A percentile compares a stretch with the other conserved stretches of the same genome.
Conservation (phyloP, 2,329 filamentous ascomycete species). For the Botryotinia globosa region DNA sequence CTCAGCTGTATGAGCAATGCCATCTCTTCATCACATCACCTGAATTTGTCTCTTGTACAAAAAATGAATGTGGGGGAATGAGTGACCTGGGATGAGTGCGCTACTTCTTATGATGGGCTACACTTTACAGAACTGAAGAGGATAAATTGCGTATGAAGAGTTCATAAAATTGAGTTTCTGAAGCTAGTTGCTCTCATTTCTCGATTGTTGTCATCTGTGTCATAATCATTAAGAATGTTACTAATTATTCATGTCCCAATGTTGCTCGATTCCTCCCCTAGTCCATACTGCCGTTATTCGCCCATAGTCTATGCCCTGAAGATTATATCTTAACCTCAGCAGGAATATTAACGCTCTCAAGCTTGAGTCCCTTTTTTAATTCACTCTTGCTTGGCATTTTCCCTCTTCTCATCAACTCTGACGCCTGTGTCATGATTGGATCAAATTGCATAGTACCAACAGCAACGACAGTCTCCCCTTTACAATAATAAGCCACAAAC, state of each 20-base stretch:
- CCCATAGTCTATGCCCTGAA: neutral
- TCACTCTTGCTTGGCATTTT: constrained; percentile 83
- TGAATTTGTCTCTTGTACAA: neutral
- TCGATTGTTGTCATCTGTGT: neutral
- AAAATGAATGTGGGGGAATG: neutral
- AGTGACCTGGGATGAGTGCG: neutral
- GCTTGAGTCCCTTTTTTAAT: constrained; percentile 57
- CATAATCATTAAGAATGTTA: neutral
- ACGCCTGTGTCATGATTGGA: constrained; percentile 77
- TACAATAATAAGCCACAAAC: constrained; percentile 86
- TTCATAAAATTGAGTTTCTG: neutral
- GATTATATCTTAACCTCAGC: constrained; percentile 28
- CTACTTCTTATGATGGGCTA: neutral
- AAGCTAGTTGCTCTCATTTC: neutral
- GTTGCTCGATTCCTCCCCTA: no score
- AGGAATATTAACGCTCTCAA: constrained; percentile 33
- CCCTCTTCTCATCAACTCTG: constrained; percentile 78
- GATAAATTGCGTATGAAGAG: neutral
- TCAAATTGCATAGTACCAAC: constrained; percentile 90
- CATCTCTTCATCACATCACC: neutral
- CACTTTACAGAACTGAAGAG: neutral
- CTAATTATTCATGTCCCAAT: neutral
- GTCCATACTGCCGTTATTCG: neutral
- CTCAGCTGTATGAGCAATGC: neutral
- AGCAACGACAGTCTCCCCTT: constrained; percentile 82